Base-by-base conservation (phyloP, 2,329 filamentous ascomycete species). In the Beauveria sp. region DNA sequence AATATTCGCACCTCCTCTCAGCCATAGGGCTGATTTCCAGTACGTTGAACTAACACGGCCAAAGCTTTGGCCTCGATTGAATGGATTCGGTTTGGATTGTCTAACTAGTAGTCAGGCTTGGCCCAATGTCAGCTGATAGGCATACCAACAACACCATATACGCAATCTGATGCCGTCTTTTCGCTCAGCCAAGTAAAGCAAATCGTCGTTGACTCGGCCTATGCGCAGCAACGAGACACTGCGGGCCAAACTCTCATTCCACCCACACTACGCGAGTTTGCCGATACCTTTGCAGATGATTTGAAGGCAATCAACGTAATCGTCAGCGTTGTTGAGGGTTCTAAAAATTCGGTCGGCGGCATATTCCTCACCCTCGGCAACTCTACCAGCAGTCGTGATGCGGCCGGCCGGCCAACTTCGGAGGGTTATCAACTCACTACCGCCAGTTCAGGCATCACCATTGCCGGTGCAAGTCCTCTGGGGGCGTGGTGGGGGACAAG, bases 401-500 rank as follows among this genome's bases (percentile, higher is more conserved):
- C 72, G 5, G 78, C 76, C 9, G 79, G 79, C 1, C 70, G 76
- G 16, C 67, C 68, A 54, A 82, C 79, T 0, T 75, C 78, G 0
- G 81, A 84, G 66, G 79, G 75, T 5, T 82, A 84, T 68, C 71
- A 71, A 3, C 69, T 84, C 9, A 70, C 74, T 14, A 70, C 82
- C 7, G 73, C 71, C 10, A 61, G 67, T 12, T 65, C 72, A 16
- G 74, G 76, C 3, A 69, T 83, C 9, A 73, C 69, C 5, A 79
- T 85, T 65, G 72, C 71, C 6, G 83, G 82, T 2, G 80, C 81
- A 7, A 82, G 80, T 55, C 76, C 82, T 0, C 72, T 83, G 3
- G 83, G 83, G 10, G 78, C 76, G 52, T 85, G 80, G 79, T 85
- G 83, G 83, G 83, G 78, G 49, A 84, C 82, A 0, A 74, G 82